Evolutionary conservation across 1,139 yeast species (phyloP).

Genomic region (Candida sp.): DNA sequence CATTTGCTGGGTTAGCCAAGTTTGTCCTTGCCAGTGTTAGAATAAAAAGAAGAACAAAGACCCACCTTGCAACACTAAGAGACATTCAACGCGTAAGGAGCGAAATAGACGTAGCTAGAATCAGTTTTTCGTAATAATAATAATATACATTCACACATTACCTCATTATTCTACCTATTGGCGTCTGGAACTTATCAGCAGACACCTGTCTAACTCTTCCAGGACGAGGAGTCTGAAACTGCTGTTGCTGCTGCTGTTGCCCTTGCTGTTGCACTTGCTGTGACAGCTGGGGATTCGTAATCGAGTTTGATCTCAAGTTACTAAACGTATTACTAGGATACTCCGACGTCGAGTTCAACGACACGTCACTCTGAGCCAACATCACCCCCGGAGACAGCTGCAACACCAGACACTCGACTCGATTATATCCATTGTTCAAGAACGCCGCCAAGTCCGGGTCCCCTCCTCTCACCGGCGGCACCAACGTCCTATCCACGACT

Average conservation of each 20-base stretch:
- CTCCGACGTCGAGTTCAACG: conserved; percentile 29
- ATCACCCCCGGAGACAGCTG: neutral
- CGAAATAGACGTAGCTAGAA: conserved; percentile 8
- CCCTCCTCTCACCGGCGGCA: conserved; percentile 26
- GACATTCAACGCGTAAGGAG: conserved; percentile 1
- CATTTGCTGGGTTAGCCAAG: conserved; percentile 45
- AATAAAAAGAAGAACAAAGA: conserved; percentile 43
- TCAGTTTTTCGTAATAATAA: conserved; percentile 3
- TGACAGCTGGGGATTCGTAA: conserved; percentile 12
- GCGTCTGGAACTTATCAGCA: conserved; percentile 48
- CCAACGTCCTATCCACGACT: conserved; percentile 34
- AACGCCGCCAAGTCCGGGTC: conserved; percentile 13
- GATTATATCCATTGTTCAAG: conserved; percentile 8
- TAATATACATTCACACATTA: conserved; percentile 10
- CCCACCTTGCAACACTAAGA: conserved; percentile 6
- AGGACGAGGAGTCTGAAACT: conserved; percentile 42
- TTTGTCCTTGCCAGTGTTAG: conserved; percentile 62
- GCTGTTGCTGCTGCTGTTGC: conserved; percentile 15
- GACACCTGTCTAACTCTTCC: conserved; percentile 43
- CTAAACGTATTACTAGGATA: conserved; percentile 32
- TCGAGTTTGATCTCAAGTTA: conserved; percentile 23
- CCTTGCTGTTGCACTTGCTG: neutral
- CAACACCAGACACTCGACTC: conserved; percentile 1
- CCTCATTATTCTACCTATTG: conserved; percentile 42
- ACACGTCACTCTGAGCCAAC: conserved; percentile 9